phyloP scores from a whole-genome alignment of 768 basidiomycete genomes.

The Serendipita indica region DNA sequence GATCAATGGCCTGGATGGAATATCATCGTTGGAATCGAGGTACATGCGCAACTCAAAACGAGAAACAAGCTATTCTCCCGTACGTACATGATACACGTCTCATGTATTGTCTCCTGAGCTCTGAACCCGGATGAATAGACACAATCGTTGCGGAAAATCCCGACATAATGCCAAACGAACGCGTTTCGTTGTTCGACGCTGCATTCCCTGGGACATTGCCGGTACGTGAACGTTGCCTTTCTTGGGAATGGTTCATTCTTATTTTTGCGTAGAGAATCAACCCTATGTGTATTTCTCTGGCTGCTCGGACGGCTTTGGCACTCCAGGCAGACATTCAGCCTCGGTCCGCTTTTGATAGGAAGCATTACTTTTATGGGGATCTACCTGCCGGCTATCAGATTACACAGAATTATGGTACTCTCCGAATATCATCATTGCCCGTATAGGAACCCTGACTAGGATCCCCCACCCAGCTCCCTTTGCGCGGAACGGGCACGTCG shows the following conservation, averaged over 20 bases:
- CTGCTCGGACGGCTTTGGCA: constrained; percentile 67
- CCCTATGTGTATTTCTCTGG: constrained; percentile 58
- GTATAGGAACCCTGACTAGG: neutral
- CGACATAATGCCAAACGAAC: constrained; percentile 50
- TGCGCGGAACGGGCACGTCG: constrained; percentile 49
- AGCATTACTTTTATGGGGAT: constrained; percentile 97
- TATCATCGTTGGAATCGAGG: constrained; percentile 85
- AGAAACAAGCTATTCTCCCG: constrained; percentile 79
- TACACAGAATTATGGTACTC: constrained; percentile 79
- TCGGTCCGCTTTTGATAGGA: constrained; percentile 80
- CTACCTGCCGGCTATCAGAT: constrained; percentile 93
- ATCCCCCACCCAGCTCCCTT: constrained; percentile 46
- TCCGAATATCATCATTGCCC: neutral
- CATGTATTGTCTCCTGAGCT: neutral
- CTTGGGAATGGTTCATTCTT: neutral
- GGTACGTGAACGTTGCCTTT: constrained; percentile 40
- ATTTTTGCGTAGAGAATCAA: constrained; percentile 36
- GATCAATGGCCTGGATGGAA: constrained; percentile 66
- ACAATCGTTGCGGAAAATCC: constrained; percentile 27
- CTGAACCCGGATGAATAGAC: constrained; percentile 20
- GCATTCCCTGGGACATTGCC: constrained; percentile 90
- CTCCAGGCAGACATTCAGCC: constrained; percentile 48
- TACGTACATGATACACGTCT: constrained; percentile 21
- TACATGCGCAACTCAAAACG: constrained; percentile 87
- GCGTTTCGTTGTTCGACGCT: constrained; percentile 67